Evolutionary conservation across 1,139 yeast species (phyloP), one percentile per base, ranked within the genome.

Genomic region (Kodamaea ohmeri): DNA sequence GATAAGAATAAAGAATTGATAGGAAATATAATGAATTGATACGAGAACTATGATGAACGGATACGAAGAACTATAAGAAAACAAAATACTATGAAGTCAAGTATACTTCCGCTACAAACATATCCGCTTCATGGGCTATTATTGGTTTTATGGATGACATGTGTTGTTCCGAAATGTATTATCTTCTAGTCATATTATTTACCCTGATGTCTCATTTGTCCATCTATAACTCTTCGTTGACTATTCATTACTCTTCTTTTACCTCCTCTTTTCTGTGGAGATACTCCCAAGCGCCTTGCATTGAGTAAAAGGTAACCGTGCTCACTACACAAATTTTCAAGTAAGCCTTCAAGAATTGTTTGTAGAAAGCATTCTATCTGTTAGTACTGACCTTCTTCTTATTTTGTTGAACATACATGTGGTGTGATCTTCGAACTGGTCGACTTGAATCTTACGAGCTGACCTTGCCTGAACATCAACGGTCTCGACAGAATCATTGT

Each of bases 261-360:
- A 13, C 21, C 9, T 28, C 17, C 21, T 19, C 33, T 16, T 22
- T 22, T 5, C 32, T 17, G n/a, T 72, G 75, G n/a, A 74, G 50
- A 32, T 48, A 56, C 35, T 59, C 62, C 71, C 74, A 67, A 3
- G 67, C 38, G 17, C 61, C 70, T 12, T 52, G 50, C 46, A 73
- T 45, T 0, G 66, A 52, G 41, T 70, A 73, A 43, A 67, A 74
- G 0, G 75, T 67, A 1, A 55, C 64, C 36, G 70, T 59, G 7
- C 75, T 66, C 8, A 69, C 37, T 0, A 54, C 55, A 24, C 73
- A 52, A 15, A 71, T 64, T 42, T 69, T 72, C 4, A 63, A 39
- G 33, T 67, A 58, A 1, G 79, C 77, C 24, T 49, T 55, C 3
- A 68, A 70, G 45, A 70, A 65, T 20, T 64, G 64, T 41, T 64